Percentiles rank a stretch among this genome's conserved stretches.
Evolutionary conservation across 176 grass and related monocot species (phyloP).

Genomic region (Phragmites australis): DNA sequence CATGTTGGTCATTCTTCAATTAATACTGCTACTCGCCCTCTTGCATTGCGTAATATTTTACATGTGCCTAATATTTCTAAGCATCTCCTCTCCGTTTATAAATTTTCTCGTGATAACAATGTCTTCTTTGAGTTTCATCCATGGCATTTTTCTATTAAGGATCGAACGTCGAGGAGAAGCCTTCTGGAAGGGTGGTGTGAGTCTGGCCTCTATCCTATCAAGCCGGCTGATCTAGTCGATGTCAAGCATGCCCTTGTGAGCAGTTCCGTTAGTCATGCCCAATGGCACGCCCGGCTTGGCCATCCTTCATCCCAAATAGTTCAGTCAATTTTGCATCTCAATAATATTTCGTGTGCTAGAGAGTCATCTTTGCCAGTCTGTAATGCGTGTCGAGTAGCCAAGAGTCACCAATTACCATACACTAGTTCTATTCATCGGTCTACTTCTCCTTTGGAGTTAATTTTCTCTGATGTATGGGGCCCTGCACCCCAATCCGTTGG

Average conservation of each 20-base stretch:
- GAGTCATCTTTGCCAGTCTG: accelerated
- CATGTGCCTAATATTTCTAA: not conserved
- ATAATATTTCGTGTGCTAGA: not conserved
- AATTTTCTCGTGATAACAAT: not conserved
- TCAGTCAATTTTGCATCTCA: not conserved
- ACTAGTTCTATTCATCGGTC: not conserved
- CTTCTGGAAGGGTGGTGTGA: not conserved
- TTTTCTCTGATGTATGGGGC: not conserved
- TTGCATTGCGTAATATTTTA: not conserved
- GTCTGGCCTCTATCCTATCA: not conserved
- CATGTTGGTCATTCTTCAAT: too few species aligned
- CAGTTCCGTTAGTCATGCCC: too few species aligned
- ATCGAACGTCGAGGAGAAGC: not conserved
- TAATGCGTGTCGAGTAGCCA: not conserved
- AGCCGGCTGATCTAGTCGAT: not conserved
- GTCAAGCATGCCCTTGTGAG: not conserved
- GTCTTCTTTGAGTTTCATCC: not conserved
- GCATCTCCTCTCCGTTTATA: not conserved
- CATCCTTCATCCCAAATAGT: not conserved
- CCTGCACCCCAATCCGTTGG: not conserved
- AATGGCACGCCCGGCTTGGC: not conserved
- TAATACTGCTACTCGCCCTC: not conserved
- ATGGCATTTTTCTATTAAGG: not conserved
- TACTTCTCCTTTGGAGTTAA: not conserved
- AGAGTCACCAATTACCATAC: not conserved